Evolutionary conservation across 192 early-diverging fungal species (phyloP), one percentile per base, ranked within the genome.

Genomic region (Backusella tarrabulga): DNA sequence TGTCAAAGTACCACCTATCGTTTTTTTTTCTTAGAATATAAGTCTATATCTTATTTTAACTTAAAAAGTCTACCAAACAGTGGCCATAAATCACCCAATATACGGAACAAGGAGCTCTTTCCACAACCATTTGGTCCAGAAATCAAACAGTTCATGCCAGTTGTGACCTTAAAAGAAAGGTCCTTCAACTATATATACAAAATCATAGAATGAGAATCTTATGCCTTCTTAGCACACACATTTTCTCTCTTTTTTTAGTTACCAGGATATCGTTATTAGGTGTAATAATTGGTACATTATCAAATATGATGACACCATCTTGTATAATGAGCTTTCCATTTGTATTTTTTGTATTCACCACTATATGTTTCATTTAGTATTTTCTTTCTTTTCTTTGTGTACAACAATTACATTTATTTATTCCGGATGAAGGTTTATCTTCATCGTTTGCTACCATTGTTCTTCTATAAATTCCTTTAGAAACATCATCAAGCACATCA

Each of bases 111-210:
- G n/a, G 89, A 90, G 36, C 84, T 86, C 79, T 91, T 91, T 29
- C 89, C 89, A 52, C 81, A 85, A 41, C 89, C 89, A 75, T 91
- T 91, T 23, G 89, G 89, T 34, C 89, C 89, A 26, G 89, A 88
- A 77, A 94, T 92, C 19, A 95, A 77, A 38, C 92, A 86, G 78
- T 95, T 90, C 84, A 92, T 93, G 38, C 93, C 94, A 3, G 87
- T 86, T 1, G 85, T 79, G 40, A 94, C 87, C 68, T 88, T 87
- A 86, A 95, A 93, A 17, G 85, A 87, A 21, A 95, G 80, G 50
- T 90, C 87, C 67, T 90, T 90, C 32, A 94, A 84, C 84, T 85
- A 75, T n/a, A 68, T 32, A 77, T 29, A 17, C 34, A 23, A 52
- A 52, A 52, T 12, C 6, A 60, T 44, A 44, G 15, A 44, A 44